A percentile compares a stretch with the other conserved stretches of the same genome.
These are phyloP conservation scores for Phytophthora litchii DNA, from an alignment of 352 stramenopile genomes.

Conservation along the genomic window DNA sequence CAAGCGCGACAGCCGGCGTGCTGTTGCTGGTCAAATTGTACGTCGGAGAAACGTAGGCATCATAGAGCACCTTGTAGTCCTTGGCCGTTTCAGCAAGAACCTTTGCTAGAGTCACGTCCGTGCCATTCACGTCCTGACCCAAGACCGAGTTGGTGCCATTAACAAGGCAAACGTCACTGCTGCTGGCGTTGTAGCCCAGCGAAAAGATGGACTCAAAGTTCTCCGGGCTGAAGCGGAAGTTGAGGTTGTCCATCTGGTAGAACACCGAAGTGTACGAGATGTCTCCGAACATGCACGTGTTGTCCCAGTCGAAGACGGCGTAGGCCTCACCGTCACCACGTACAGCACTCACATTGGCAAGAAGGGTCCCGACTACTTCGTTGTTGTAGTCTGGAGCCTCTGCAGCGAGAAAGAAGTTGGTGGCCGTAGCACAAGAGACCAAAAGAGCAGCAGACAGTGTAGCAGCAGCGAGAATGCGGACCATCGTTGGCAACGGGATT, in stretches of 20 bases:
- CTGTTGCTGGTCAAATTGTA: conserved; percentile 46
- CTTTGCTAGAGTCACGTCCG: conserved; percentile 48
- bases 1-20: conserved; percentile 24
- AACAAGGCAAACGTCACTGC: conserved; percentile 49
- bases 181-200: conserved; percentile 58
- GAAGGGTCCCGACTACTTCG: conserved; percentile 42
- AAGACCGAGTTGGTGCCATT: conserved; percentile 53
- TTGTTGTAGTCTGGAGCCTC: conserved; percentile 70
- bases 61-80: conserved; percentile 63
- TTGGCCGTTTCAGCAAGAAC: conserved; percentile 34
- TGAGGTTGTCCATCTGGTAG: conserved; percentile 63
- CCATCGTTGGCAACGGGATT: conserved; percentile 20
- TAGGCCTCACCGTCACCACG: conserved; percentile 49
- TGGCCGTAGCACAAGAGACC: conserved; percentile 5
- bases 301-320: conserved; percentile 68
- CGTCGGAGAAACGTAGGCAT: conserved; percentile 52
- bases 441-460: conserved; percentile 29
- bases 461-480: conserved; percentile 25
- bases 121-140: conserved; percentile 44
- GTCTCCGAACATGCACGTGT: conserved; percentile 72
- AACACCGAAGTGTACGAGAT: conserved; percentile 70
- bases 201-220: conserved; percentile 52
- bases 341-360: conserved; percentile 41
- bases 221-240: conserved; percentile 52
- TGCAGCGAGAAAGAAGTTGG: conserved; percentile 24